Percentiles rank a stretch among this genome's conserved stretches.
These are phyloP conservation scores for Boechera stricta DNA, from an alignment of 345 rosid genomes.

Conservation along the genomic window DNA sequence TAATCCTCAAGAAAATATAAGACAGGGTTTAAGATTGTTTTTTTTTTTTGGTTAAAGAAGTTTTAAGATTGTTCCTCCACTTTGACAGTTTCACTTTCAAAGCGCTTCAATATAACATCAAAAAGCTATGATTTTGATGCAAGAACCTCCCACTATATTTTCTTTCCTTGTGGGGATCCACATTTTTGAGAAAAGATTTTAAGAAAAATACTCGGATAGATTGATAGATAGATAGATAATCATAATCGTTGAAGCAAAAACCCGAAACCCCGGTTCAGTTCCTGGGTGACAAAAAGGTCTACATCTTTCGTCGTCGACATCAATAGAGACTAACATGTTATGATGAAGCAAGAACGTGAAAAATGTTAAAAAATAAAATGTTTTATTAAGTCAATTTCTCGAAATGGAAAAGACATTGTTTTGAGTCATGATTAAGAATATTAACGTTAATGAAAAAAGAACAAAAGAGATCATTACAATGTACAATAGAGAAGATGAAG, in stretches of 20 bases:
- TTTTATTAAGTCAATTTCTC: conserved; percentile 30
- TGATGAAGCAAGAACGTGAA: conserved; percentile 38
- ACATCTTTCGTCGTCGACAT: conserved; percentile 40
- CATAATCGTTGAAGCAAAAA: conserved; percentile 26
- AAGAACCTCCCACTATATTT: conserved; percentile 43
- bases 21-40: conserved; percentile 25
- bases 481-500: conserved; percentile 41
- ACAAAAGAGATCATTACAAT: conserved; percentile 33
- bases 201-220: background rate
- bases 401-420: conserved; percentile 45
- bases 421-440: conserved; percentile 45
- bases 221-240: conserved; percentile 30
- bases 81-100: conserved; percentile 26
- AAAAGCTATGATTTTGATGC: conserved; percentile 44
- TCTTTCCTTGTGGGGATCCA: conserved; percentile 43
- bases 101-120: conserved; percentile 25
- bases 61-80: conserved; percentile 34
- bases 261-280: conserved; percentile 27
- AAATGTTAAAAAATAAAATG: background rate
- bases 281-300: conserved; percentile 37
- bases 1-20: background rate
- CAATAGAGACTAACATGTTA: conserved; percentile 39
- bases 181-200: conserved; percentile 28
- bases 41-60: background rate
- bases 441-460: conserved; percentile 35